A percentile compares a stretch with the other conserved stretches of the same genome.
phyloP scores from a whole-genome alignment of 768 basidiomycete species.

The Pholiota microspora region DNA sequence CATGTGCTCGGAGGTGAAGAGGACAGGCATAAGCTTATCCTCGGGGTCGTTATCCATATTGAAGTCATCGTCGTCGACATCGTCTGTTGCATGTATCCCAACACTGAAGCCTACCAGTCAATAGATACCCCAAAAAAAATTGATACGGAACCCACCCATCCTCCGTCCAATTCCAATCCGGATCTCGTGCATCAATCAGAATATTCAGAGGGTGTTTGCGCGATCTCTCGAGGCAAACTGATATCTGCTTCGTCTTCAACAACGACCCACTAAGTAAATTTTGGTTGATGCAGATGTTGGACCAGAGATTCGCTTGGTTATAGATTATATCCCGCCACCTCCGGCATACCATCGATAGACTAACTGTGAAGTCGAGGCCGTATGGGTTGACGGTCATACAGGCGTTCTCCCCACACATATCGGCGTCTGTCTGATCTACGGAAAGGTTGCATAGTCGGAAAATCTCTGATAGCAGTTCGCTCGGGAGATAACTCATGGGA shows the following conservation, averaged over 20 bases:
- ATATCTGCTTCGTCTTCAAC: slow-evolving; percentile 37
- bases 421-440: slow-evolving; percentile 9
- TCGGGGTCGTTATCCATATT: slow-evolving; percentile 1
- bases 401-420: slow-evolving; percentile 25
- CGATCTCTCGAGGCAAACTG: slow-evolving; percentile 44
- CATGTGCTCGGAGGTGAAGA: slow-evolving; percentile 46
- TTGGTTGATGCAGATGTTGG: slow-evolving; percentile 48
- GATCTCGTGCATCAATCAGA: slow-evolving; percentile 57
- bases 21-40: slow-evolving; percentile 24
- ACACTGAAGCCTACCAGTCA: slow-evolving; percentile 21
- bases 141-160: slow-evolving; percentile 34
- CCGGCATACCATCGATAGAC: slow-evolving; percentile 45
- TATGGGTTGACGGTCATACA: slow-evolving; percentile 3
- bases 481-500: slow-evolving; percentile 45
- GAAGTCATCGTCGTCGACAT: slow-evolving; percentile 14
- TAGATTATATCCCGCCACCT: slow-evolving; percentile 54
- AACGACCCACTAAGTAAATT: slow-evolving; percentile 21
- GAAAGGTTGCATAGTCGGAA: slow-evolving; percentile 47
- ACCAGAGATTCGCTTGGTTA: slow-evolving; percentile 51
- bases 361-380: slow-evolving; percentile 39
- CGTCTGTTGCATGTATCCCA: slow-evolving; percentile 22
- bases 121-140: slow-evolving; percentile 1
- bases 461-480: slow-evolving; percentile 56
- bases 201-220: slow-evolving; percentile 50
- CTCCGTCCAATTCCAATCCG: slow-evolving; percentile 56